A percentile compares a stretch with the other conserved stretches of the same genome.
Conservation (phyloP, 805 yeast genomes). For the Kodamaea leandrae region DNA sequence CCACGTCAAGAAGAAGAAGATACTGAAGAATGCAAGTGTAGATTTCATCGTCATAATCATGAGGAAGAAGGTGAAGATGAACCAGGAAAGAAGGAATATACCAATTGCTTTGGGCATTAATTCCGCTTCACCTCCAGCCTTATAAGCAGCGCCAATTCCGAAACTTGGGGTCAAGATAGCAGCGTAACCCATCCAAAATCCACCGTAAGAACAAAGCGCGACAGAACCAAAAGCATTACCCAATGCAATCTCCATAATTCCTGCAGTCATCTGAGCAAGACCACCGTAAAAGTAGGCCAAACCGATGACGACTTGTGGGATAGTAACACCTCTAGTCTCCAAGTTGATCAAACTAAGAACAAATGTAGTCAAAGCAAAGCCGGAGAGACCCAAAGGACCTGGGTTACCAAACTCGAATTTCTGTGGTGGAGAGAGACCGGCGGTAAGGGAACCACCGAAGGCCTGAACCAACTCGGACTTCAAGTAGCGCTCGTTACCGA, state of each 20-base stretch:
- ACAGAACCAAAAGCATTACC: conserved; percentile 78
- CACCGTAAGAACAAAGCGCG: conserved; percentile 60
- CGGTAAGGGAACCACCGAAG: conserved; percentile 81
- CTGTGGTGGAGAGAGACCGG: conserved; percentile 52
- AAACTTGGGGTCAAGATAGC: conserved; percentile 47
- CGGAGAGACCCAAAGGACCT: conserved; percentile 70
- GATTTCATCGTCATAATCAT: conserved; percentile 41
- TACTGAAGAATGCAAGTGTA: conserved; percentile 40
- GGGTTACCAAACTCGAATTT: conserved; percentile 56
- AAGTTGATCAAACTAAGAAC: conserved; percentile 62
- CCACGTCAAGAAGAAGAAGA: conserved; percentile 40
- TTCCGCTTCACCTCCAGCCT: conserved; percentile 16
- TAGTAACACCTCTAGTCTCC: conserved; percentile 64
- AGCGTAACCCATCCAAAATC: conserved; percentile 76
- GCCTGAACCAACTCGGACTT: conserved; percentile 59
- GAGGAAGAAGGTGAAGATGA: conserved; percentile 43
- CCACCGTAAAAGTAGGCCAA: conserved; percentile 74
- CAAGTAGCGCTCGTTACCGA: conserved; percentile 70
- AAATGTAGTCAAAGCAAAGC: conserved; percentile 67
- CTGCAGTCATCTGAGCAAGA: conserved; percentile 65
- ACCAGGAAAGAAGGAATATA: conserved; percentile 41
- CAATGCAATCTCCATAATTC: conserved; percentile 71
- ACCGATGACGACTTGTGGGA: conserved; percentile 61
- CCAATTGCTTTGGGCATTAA: conserved; percentile 37
- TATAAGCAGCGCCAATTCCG: conserved; percentile 37